Evolutionary conservation across 1,284 basidiomycete species (phyloP).

Genomic region (Boletus smithii): DNA sequence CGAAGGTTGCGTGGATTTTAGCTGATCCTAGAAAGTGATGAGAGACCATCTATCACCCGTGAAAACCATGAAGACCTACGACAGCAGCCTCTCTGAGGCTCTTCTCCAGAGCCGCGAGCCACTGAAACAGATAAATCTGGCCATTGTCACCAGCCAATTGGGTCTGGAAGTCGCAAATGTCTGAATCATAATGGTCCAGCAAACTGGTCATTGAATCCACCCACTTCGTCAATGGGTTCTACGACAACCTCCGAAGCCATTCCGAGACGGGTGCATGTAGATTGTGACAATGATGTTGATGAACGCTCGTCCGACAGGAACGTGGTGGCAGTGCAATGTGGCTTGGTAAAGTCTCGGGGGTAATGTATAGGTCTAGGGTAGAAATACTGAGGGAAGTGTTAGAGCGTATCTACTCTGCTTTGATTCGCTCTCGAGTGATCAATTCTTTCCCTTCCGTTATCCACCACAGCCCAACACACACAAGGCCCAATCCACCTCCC

Average conservation of each 20-base stretch:
- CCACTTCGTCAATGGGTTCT: slow-evolving; percentile 34
- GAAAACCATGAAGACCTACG: slow-evolving; percentile 38
- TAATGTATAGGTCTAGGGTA: not conserved
- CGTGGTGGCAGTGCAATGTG: slow-evolving; percentile 22
- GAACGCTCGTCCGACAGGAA: not conserved
- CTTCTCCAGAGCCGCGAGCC: slow-evolving; percentile 69
- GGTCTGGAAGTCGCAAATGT: slow-evolving; percentile 42
- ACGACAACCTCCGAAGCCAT: slow-evolving; percentile 28
- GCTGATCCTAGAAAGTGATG: slow-evolving; percentile 46
- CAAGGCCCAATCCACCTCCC: slow-evolving; percentile 40
- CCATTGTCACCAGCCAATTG: slow-evolving; percentile 71
- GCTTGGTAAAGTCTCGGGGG: too few relatives aligned
- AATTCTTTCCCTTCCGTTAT: slow-evolving; percentile 29
- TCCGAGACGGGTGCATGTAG: slow-evolving; percentile 8
- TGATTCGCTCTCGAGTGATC: slow-evolving; percentile 18
- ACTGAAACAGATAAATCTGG: slow-evolving; percentile 79
- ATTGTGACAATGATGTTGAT: not conserved
- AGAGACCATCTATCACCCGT: slow-evolving; percentile 5
- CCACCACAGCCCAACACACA: slow-evolving; percentile 49
- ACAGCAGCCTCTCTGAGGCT: slow-evolving; percentile 46
- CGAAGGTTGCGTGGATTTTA: slow-evolving; percentile 61
- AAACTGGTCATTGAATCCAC: slow-evolving; percentile 9
- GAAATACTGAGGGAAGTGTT: too few relatives aligned
- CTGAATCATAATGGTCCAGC: slow-evolving; percentile 10
- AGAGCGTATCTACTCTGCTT: slow-evolving; percentile 20